Evolutionary conservation across 2,329 filamentous ascomycete genomes (phyloP).

Genomic region (Akanthomyces uredinophilus): DNA sequence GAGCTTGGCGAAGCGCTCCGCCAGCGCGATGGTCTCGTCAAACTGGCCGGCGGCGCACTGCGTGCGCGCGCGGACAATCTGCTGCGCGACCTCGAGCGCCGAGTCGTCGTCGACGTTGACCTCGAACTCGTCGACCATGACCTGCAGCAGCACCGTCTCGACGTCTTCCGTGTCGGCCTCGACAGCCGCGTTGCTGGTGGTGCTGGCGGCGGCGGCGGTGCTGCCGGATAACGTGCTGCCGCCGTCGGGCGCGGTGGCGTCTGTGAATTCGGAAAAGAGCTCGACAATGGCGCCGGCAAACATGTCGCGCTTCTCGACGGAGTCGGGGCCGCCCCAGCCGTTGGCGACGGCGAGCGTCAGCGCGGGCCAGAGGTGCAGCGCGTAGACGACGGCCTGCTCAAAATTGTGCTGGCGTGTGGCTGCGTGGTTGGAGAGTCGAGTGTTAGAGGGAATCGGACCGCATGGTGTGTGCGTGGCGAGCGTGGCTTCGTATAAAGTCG

Average conservation of each 20-base stretch:
- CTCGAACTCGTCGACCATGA: conserved; percentile 95
- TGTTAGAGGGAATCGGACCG: neutral
- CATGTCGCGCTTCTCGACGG: conserved; percentile 89
- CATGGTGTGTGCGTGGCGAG: neutral
- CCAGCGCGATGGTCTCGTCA: conserved; percentile 58
- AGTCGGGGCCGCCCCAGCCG: conserved; percentile 81
- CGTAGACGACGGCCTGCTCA: conserved; percentile 81
- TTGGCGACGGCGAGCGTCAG: conserved; percentile 83
- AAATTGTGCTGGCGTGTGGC: conserved; percentile 60
- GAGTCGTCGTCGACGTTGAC: conserved; percentile 88
- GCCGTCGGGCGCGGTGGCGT: conserved; percentile 24
- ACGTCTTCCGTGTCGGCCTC: conserved; percentile 71
- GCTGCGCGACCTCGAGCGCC: conserved; percentile 64
- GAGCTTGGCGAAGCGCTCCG: conserved; percentile 55
- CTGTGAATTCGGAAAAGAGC: conserved; percentile 65
- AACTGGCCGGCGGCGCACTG: conserved; percentile 63
- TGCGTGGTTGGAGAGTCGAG: conserved; percentile 25
- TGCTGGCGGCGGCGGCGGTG: too few species aligned
- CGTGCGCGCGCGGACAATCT: conserved; percentile 63
- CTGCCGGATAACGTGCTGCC: neutral
- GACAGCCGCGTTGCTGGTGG: conserved; percentile 23
- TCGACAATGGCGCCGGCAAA: conserved; percentile 84
- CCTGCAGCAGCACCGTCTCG: conserved; percentile 77
- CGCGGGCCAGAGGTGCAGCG: conserved; percentile 82
- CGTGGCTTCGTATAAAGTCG: neutral